phyloP scores from a whole-genome alignment of 345 rosid genomes.

The Brassica incana region DNA sequence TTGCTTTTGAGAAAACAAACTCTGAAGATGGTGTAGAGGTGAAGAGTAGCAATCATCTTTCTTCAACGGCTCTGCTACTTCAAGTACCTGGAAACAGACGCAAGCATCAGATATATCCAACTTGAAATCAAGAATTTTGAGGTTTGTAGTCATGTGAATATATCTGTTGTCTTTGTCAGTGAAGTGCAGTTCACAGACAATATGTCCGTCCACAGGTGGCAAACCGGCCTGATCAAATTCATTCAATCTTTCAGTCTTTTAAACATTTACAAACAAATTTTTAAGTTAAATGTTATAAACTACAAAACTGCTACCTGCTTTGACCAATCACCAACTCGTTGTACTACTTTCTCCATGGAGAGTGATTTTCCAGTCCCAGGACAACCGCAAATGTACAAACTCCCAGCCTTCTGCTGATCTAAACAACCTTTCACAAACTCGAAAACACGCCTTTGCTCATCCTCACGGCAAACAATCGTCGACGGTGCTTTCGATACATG shows the following conservation, averaged over 20 bases:
- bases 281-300: background rate
- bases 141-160: slow-evolving; percentile 41
- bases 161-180: slow-evolving; percentile 59
- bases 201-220: slow-evolving; percentile 45
- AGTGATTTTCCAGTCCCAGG: slow-evolving; percentile 89
- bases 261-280: background rate
- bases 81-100: slow-evolving; percentile 54
- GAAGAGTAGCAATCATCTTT: slow-evolving; percentile 42
- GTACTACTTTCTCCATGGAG: slow-evolving; percentile 64
- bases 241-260: background rate
- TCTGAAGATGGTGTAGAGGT: slow-evolving; percentile 63
- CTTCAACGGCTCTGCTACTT: slow-evolving; percentile 34
- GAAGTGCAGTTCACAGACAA: slow-evolving; percentile 67
- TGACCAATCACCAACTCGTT: slow-evolving; percentile 55
- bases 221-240: slow-evolving; percentile 47
- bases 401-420: slow-evolving; percentile 60
- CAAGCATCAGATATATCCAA: slow-evolving; percentile 3
- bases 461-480: slow-evolving; percentile 62
- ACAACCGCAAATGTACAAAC: slow-evolving; percentile 75
- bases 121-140: background rate
- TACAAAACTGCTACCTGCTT: slow-evolving; percentile 46
- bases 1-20: slow-evolving; percentile 58
- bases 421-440: slow-evolving; percentile 64
- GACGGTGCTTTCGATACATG: slow-evolving; percentile 74
- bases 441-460: slow-evolving; percentile 58